phyloP scores from a whole-genome alignment of 495 filamentous ascomycete genomes.

The Xylaria acuta region DNA sequence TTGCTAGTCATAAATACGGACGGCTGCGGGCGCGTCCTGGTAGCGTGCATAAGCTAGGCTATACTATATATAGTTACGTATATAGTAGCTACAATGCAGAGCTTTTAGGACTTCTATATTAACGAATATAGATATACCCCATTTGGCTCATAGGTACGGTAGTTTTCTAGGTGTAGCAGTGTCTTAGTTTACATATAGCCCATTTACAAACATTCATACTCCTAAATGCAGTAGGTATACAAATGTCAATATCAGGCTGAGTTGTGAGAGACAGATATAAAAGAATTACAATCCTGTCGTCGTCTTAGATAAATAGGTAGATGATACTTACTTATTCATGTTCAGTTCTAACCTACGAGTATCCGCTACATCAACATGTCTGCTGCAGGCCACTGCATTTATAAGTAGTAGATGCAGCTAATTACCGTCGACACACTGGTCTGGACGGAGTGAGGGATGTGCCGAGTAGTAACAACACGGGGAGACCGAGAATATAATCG shows the following conservation, averaged over 20 bases:
- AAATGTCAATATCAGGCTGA: background rate
- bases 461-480: background rate
- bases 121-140: no score
- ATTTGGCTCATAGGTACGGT: no score
- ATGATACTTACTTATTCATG: background rate
- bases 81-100: no score
- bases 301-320: background rate
- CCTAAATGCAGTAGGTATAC: background rate
- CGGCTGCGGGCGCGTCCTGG: no score
- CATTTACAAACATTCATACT: background rate
- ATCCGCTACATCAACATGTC: background rate
- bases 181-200: background rate
- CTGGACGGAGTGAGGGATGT: background rate
- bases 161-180: background rate
- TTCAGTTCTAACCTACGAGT: background rate
- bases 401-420: conserved; percentile 11
- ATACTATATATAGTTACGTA: no score
- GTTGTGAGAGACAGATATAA: background rate
- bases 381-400: conserved; percentile 8
- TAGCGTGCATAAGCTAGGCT: no score
- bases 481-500: background rate
- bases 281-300: background rate
- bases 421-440: background rate
- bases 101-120: no score
- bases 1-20: no score